phyloP scores from a whole-genome alignment of 129 eudicot genomes.

The Flaveria trinervia region DNA sequence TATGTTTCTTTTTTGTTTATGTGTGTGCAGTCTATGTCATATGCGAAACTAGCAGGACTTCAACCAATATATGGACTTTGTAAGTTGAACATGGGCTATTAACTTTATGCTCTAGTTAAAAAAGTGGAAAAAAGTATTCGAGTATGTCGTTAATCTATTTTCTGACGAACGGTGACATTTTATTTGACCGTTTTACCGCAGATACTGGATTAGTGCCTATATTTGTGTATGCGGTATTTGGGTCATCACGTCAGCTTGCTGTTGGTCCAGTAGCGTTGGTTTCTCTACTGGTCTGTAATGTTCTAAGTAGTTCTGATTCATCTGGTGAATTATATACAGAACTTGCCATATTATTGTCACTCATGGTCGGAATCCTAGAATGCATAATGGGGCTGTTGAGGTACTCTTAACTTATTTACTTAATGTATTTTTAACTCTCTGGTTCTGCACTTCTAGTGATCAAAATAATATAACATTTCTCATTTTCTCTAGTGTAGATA shows the following conservation, averaged over 20 bases:
- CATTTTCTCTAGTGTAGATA: neutral
- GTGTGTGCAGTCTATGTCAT: constrained; percentile 81
- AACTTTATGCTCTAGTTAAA: neutral
- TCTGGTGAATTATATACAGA: constrained; percentile 79
- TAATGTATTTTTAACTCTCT: neutral
- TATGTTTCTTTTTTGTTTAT: constrained; percentile 15
- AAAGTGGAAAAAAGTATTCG: neutral
- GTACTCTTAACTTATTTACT: constrained; percentile 40
- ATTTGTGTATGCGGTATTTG: constrained; percentile 85
- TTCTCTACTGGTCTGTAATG: constrained; percentile 86
- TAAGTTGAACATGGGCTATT: constrained; percentile 48
- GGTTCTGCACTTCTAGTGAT: constrained; percentile 10
- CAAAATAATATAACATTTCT: constrained; percentile 1
- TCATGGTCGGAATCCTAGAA: constrained; percentile 95
- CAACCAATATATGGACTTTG: constrained; percentile 97
- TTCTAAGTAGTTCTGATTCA: constrained; percentile 67
- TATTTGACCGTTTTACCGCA: constrained; percentile 40
- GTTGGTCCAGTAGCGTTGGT: constrained; percentile 98
- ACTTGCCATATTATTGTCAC: constrained; percentile 89
- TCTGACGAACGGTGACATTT: constrained; percentile 20
- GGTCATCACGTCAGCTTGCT: constrained; percentile 99
- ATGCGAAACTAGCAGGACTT: constrained; percentile 98
- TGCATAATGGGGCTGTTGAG: constrained; percentile 94
- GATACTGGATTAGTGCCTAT: constrained; percentile 94
- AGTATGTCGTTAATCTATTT: constrained; percentile 6